These are phyloP conservation scores for Yarrowia sp. DNA, from an alignment of 805 yeast species.

Conservation along the genomic window DNA sequence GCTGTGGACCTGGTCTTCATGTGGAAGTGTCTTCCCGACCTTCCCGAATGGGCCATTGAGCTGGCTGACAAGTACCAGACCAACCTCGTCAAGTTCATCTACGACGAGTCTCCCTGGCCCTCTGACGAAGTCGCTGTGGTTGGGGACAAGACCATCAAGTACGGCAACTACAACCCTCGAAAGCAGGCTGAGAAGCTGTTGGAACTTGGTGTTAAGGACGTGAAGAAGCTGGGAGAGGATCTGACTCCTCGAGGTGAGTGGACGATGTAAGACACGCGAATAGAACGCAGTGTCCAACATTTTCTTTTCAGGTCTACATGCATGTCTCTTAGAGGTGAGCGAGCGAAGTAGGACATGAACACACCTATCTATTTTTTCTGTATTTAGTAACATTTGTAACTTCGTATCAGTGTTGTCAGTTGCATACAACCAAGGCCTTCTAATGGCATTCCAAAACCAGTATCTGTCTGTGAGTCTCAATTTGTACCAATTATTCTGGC, in stretches of 20 bases:
- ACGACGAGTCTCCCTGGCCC: slow-evolving; percentile 36
- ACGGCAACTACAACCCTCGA: slow-evolving; percentile 6
- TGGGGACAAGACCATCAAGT: neutral
- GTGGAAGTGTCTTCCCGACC: slow-evolving; percentile 33
- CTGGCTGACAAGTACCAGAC: slow-evolving; percentile 32
- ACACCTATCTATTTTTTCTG: no score
- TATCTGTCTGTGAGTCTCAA: no score
- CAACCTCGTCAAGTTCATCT: slow-evolving; percentile 33
- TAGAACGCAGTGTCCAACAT: no score
- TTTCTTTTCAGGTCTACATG: no score
- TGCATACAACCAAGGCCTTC: no score
- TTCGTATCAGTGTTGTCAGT: no score
- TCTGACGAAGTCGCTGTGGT: slow-evolving; percentile 18
- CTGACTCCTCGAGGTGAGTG: slow-evolving; percentile 4
- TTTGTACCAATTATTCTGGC: no score
- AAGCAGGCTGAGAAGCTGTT: slow-evolving; percentile 2
- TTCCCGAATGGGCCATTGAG: slow-evolving; percentile 27
- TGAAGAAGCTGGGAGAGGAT: neutral
- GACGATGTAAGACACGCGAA: slow-evolving; percentile 8
- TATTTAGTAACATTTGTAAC: no score
- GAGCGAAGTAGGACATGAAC: no score
- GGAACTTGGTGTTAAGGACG: neutral
- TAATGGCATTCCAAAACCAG: no score
- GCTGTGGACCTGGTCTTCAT: slow-evolving; percentile 39
- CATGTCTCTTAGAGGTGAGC: no score